Base-by-base conservation (phyloP, 345 rosid genomes). In the Eutrema japonicum region DNA sequence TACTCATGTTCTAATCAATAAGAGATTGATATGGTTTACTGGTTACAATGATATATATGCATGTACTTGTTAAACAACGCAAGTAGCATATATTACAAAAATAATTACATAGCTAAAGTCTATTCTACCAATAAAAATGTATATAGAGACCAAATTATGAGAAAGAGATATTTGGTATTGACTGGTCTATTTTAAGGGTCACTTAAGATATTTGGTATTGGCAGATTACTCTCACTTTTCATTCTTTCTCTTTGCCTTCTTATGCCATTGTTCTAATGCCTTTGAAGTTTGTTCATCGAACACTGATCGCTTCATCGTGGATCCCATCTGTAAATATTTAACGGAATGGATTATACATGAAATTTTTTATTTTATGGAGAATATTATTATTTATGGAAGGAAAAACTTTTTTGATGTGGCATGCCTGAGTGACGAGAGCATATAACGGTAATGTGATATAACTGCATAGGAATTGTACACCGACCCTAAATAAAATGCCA, bases 381-480 rank as follows among this genome's bases (percentile, higher is more conserved):
- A 66, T 14, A 37, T 13, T 30, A 46, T 7, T 37, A 49, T 37
- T 3, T 0, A 51, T 3, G n/a, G 4, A 7, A 72, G 18, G 5
- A 18, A 14, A 32, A 13, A 8, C 26, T 22, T 22, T 22, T 22
- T 22, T 22, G 26, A 18, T 52, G 8, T 51, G 59, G 32, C 65
- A 36, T 63, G 85, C 98, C 92, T 90, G 98, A 70, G 98, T 87
- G 29, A 93, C 98, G 63, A 93, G 98, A 37, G 98, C 97, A 53
- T 93, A 93, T 29, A 93, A 87, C 11, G 96, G 98, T 32, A 93
- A 89, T 36, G 96, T 93, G 77, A 81, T 86, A 83, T 90, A 93
- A 76, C 93, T 90, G 85, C 96, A 89, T 29, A 90, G 52, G 66
- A 93, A 68, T 64, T 93, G 96, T 30, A 86, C 92, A 16, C 87